These are phyloP conservation scores for Berberis thunbergii DNA, from an alignment of 164 flowering plant species.

Conservation along the genomic window DNA sequence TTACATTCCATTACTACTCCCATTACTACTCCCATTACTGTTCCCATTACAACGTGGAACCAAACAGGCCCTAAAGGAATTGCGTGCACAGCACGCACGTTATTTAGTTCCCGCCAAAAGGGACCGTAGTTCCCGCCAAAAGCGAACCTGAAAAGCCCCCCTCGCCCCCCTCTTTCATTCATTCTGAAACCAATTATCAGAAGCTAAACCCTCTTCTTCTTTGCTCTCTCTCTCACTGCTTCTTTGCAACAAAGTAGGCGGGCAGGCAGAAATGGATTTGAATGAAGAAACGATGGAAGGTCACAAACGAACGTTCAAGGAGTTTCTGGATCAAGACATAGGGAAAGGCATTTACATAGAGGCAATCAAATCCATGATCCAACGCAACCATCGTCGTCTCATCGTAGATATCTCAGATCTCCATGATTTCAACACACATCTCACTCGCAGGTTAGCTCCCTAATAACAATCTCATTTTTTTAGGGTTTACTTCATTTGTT, in stretches of 20 bases:
- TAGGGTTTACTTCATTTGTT: not conserved
- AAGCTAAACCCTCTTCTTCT: not conserved
- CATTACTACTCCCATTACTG: no score
- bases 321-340: conserved; percentile 69
- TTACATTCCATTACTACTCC: no score
- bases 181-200: not conserved
- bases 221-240: not conserved
- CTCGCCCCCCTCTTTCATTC: not conserved
- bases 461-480: not conserved
- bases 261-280: conserved; percentile 41
- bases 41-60: no score
- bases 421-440: conserved; percentile 40
- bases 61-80: no score
- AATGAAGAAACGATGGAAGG: conserved; percentile 56
- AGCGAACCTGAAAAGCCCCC: not conserved
- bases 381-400: conserved; percentile 53
- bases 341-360: conserved; percentile 41
- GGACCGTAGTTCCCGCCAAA: not conserved
- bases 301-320: conserved; percentile 60
- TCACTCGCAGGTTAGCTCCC: conserved; percentile 47
- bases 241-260: not conserved
- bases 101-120: not conserved
- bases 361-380: conserved; percentile 55
- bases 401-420: conserved; percentile 74
- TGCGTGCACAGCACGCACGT: no score